A percentile compares a stretch with the other conserved stretches of the same genome.
Conservation (phyloP, 768 basidiomycete genomes). For the Sporobolomyces pararoseus region DNA sequence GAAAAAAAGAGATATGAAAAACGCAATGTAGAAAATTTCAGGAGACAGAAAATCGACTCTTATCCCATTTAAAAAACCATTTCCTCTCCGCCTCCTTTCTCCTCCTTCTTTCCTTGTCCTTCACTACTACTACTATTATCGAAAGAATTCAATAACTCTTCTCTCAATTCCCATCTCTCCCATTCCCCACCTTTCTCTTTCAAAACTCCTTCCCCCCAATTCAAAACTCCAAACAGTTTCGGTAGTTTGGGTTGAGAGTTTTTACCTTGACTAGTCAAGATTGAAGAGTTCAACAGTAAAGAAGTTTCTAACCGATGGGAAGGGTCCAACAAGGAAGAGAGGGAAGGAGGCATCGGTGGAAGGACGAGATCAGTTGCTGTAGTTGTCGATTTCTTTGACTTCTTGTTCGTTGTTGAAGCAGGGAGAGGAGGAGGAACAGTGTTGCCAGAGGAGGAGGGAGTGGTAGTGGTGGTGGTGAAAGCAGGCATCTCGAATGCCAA, state of each 20-base stretch:
- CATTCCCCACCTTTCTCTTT: slow-evolving; percentile 32
- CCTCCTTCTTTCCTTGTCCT: neutral
- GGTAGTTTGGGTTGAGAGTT: slow-evolving; percentile 87
- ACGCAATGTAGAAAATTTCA: neutral
- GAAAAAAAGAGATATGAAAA: neutral
- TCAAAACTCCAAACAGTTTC: slow-evolving; percentile 72
- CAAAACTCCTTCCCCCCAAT: slow-evolving; percentile 69
- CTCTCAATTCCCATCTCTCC: slow-evolving; percentile 30
- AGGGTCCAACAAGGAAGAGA: slow-evolving; percentile 74
- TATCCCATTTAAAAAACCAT: neutral
- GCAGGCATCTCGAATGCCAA: slow-evolving; percentile 56
- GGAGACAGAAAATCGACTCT: neutral
- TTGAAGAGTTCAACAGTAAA: slow-evolving; percentile 90
- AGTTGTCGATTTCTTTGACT: slow-evolving; percentile 6
- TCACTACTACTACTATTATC: fast-evolving
- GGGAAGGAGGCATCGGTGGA: slow-evolving; percentile 56
- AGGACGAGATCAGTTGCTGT: neutral
- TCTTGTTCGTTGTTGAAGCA: slow-evolving; percentile 23
- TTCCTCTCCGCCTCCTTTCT: neutral
- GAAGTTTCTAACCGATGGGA: slow-evolving; percentile 91
- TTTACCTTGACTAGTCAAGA: slow-evolving; percentile 84
- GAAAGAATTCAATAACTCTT: neutral
- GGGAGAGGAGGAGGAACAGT: neutral
- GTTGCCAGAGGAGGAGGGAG: neutral
- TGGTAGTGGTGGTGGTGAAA: neutral